Percentiles rank a stretch among this genome's conserved stretches.
Evolutionary conservation across 495 filamentous ascomycete genomes (phyloP).

Genomic region (Penicillium canariense): DNA sequence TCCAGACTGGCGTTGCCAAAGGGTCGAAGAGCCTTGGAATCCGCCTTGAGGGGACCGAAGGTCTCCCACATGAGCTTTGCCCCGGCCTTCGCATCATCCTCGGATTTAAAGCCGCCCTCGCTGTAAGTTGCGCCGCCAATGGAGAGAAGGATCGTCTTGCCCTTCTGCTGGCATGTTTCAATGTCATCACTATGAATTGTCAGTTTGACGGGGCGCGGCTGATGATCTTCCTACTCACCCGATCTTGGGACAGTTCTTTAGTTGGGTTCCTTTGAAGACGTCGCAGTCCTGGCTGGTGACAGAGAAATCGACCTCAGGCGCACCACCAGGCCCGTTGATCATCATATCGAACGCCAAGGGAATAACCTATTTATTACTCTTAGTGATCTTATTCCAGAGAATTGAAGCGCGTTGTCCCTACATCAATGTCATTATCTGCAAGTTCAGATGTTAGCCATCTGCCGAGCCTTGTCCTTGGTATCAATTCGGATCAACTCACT

Average conservation of each 20-base stretch:
- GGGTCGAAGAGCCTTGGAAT: slow-evolving; percentile 47
- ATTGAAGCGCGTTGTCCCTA: slow-evolving; percentile 13
- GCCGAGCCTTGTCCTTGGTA: not conserved
- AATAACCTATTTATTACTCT: slow-evolving; percentile 47
- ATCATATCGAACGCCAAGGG: slow-evolving; percentile 59
- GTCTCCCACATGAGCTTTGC: slow-evolving; percentile 64
- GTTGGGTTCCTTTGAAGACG: slow-evolving; percentile 51
- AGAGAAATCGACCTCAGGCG: slow-evolving; percentile 59
- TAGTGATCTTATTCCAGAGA: not conserved
- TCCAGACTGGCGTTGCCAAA: slow-evolving; percentile 64
- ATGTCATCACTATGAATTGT: slow-evolving; percentile 51
- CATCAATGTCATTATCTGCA: slow-evolving; percentile 40
- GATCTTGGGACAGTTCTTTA: slow-evolving; percentile 61
- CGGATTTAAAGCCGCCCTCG: slow-evolving; percentile 58
- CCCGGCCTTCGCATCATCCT: slow-evolving; percentile 49
- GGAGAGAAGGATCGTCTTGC: slow-evolving; percentile 66
- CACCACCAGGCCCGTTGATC: slow-evolving; percentile 49
- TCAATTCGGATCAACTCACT: slow-evolving; percentile 37
- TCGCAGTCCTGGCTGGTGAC: slow-evolving; percentile 58
- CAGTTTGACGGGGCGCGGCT: slow-evolving; percentile 12
- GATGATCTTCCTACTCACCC: slow-evolving; percentile 37
- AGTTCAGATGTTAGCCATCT: not conserved
- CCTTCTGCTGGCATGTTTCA: slow-evolving; percentile 57
- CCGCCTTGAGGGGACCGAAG: slow-evolving; percentile 49
- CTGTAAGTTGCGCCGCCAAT: slow-evolving; percentile 64